Evolutionary conservation across 2,329 filamentous ascomycete species (phyloP).

Genomic region (Apiospora koreana): DNA sequence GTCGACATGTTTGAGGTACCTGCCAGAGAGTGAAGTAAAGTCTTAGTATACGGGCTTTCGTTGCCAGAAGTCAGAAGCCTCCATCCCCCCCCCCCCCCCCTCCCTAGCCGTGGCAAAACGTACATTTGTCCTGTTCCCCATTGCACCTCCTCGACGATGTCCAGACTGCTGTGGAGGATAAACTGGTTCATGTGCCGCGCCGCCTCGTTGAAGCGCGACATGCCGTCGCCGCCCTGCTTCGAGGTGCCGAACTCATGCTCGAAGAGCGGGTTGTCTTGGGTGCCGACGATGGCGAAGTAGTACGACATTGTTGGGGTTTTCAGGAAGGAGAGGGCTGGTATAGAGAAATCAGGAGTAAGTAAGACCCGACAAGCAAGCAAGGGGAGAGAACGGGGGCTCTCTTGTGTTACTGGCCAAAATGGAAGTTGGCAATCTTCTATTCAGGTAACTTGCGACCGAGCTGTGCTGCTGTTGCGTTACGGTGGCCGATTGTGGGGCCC

Average conservation of each 20-base stretch:
- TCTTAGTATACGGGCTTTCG: background rate
- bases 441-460: background rate
- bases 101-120: constrained; percentile 23
- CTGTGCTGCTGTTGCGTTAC: background rate
- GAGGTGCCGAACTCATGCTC: constrained; percentile 97
- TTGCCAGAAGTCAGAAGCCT: constrained; percentile 13
- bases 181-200: constrained; percentile 96
- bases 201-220: constrained; percentile 84
- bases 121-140: constrained; percentile 88
- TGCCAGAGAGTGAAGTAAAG: constrained; percentile 13
- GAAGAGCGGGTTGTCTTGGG: constrained; percentile 93
- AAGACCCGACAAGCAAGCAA: background rate
- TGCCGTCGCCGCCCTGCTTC: constrained; percentile 91
- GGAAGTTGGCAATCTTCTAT: background rate
- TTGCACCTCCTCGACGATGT: constrained; percentile 95
- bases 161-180: constrained; percentile 89
- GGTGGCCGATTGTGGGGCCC: background rate
- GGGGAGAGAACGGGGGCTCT: background rate
- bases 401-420: background rate
- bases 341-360: background rate
- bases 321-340: too few species aligned
- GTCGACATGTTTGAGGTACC: constrained; percentile 94
- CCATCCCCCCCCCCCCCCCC: background rate
- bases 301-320: constrained; percentile 74
- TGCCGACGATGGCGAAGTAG: constrained; percentile 96